Conservation (phyloP, 805 yeast species). For the Kazachstania taianensis region DNA sequence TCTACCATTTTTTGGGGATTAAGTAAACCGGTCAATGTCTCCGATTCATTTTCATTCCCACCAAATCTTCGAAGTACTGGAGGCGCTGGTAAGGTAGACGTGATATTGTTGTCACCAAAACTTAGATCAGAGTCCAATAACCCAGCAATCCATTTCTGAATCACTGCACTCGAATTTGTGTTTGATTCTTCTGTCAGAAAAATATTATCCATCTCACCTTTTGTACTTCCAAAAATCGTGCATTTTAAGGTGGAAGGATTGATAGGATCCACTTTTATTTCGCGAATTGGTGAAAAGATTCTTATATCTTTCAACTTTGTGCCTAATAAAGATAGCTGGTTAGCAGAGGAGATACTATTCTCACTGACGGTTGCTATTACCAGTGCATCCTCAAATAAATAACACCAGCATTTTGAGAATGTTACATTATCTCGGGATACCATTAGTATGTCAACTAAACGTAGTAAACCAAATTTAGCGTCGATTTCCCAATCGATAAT, state of each 20-base stretch:
- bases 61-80: conserved; percentile 8
- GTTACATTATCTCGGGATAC: conserved; percentile 22
- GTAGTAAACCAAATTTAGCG: conserved; percentile 26
- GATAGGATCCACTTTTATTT: conserved; percentile 14
- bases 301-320: conserved; percentile 9
- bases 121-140: conserved; percentile 27
- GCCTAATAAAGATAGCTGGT: conserved; percentile 2
- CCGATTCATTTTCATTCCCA: conserved; percentile 3
- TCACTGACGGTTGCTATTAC: conserved; percentile 10
- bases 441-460: conserved; percentile 29
- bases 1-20: conserved; percentile 14
- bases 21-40: conserved; percentile 15
- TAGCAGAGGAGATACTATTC: background rate
- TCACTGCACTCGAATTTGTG: conserved; percentile 21
- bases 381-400: conserved; percentile 26
- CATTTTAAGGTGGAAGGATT: conserved; percentile 18
- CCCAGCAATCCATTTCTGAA: conserved; percentile 36
- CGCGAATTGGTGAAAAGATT: conserved; percentile 8
- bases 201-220: conserved; percentile 5
- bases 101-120: conserved; percentile 24
- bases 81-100: conserved; percentile 26
- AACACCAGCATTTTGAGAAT: conserved; percentile 26
- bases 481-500: conserved; percentile 24
- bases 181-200: conserved; percentile 20
- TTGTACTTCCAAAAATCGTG: background rate